Percentiles rank a stretch among this genome's conserved stretches.
Conservation (phyloP, 768 basidiomycete species). For the Tricholoma hemisulphureum region DNA sequence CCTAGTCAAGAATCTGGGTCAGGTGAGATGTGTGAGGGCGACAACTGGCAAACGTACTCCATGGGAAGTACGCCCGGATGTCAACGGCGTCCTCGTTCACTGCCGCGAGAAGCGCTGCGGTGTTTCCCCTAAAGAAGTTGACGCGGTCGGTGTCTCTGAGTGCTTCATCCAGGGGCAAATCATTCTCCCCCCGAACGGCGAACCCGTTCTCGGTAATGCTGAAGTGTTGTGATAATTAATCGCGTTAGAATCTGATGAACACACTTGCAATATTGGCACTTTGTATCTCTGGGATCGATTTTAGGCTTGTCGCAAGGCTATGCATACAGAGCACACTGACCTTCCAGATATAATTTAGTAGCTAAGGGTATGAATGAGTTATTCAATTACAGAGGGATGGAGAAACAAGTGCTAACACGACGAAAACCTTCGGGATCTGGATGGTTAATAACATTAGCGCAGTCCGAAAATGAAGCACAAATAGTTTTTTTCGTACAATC, state of each 20-base stretch:
- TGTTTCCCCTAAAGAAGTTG: conserved; percentile 63
- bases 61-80: conserved; percentile 61
- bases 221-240: conserved; percentile 5
- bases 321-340: conserved; percentile 27
- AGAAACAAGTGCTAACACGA: conserved; percentile 32
- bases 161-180: conserved; percentile 50
- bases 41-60: conserved; percentile 45
- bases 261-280: conserved; percentile 39
- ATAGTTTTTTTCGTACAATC: conserved; percentile 47
- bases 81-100: conserved; percentile 63
- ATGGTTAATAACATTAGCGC: conserved; percentile 6
- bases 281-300: conserved; percentile 38
- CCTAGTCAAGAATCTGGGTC: conserved; percentile 37
- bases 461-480: no score
- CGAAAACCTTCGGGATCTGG: conserved; percentile 70
- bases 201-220: conserved; percentile 79
- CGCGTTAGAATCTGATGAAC: not conserved
- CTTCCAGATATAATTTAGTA: conserved; percentile 71
- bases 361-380: conserved; percentile 25
- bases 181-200: conserved; percentile 62
- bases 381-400: not conserved
- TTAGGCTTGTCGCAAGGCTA: not conserved
- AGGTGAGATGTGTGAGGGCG: not conserved
- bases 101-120: conserved; percentile 52
- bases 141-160: conserved; percentile 61